Evolutionary conservation across 441 rosid species (phyloP).

Genomic region (Cnidoscolus chayamansa): DNA sequence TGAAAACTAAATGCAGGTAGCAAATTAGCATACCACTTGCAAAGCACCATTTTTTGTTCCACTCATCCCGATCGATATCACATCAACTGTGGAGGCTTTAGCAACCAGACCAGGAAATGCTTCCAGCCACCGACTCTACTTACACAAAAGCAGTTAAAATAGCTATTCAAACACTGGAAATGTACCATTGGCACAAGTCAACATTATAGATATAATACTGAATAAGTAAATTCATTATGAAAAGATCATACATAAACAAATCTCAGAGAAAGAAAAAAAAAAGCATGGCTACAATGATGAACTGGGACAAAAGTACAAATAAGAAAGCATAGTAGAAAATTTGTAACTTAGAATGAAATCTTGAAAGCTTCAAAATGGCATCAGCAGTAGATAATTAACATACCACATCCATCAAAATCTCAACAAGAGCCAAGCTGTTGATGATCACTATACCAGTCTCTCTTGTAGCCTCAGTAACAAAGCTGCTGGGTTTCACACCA

Average conservation of each 20-base stretch:
- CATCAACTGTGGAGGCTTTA: constrained; percentile 49
- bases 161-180: neutral
- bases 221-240: neutral
- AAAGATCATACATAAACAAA: too few species aligned
- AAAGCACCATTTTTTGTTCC: constrained; percentile 64
- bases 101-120: constrained; percentile 69
- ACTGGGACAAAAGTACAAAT: neutral
- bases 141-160: neutral
- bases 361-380: neutral
- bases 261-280: too few species aligned
- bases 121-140: constrained; percentile 68
- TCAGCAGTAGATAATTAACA: constrained; percentile 11
- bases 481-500: constrained; percentile 49
- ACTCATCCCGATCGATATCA: constrained; percentile 54
- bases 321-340: neutral
- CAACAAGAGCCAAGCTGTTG: constrained; percentile 72
- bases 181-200: neutral
- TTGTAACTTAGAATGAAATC: neutral
- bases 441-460: constrained; percentile 60
- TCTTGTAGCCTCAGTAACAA: constrained; percentile 63
- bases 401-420: constrained; percentile 80
- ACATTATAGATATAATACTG: neutral
- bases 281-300: neutral
- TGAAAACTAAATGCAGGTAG: neutral
- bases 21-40: constrained; percentile 50